Evolutionary conservation across 768 basidiomycete genomes (phyloP).

Genomic region (Strobilomyces echinocephalus): DNA sequence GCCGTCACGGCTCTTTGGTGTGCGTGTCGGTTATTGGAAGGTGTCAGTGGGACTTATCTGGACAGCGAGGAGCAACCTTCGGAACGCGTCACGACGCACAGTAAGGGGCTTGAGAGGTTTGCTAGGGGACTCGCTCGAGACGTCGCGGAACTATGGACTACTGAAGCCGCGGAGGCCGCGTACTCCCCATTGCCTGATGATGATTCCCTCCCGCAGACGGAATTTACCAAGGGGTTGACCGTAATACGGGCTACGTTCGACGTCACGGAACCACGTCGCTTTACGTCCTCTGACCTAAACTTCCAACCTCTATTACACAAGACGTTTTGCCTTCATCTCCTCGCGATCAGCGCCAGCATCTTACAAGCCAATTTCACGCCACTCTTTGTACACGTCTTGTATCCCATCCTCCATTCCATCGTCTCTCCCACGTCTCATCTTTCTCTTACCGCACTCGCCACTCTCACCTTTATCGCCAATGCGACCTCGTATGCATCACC

Average conservation of each 20-base stretch:
- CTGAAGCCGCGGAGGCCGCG: conserved; percentile 30
- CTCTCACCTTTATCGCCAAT: conserved; percentile 67
- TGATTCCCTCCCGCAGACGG: conserved; percentile 44
- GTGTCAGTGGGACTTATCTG: conserved; percentile 51
- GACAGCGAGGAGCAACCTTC: conserved; percentile 18
- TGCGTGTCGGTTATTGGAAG: conserved; percentile 70
- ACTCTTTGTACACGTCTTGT: conserved; percentile 72
- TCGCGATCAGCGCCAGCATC: conserved; percentile 68
- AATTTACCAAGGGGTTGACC: conserved; percentile 63
- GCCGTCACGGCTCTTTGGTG: conserved; percentile 82
- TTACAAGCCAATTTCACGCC: conserved; percentile 68
- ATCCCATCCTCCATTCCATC: conserved; percentile 82
- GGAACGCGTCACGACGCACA: conserved; percentile 15
- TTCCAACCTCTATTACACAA: conserved; percentile 66
- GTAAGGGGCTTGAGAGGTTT: conserved; percentile 58
- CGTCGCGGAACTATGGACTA: conserved; percentile 71
- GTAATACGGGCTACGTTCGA: conserved; percentile 56
- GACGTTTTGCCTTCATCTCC: conserved; percentile 64
- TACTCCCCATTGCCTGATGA: conserved; percentile 14
- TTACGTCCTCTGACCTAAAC: conserved; percentile 24
- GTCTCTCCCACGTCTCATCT: conserved; percentile 67
- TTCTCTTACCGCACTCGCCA: conserved; percentile 68
- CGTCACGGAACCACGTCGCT: conserved; percentile 35
- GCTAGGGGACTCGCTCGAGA: conserved; percentile 57
- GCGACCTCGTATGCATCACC: conserved; percentile 84